Conservation (phyloP, 2,329 filamentous ascomycete genomes). For the Claviceps purpurea region DNA sequence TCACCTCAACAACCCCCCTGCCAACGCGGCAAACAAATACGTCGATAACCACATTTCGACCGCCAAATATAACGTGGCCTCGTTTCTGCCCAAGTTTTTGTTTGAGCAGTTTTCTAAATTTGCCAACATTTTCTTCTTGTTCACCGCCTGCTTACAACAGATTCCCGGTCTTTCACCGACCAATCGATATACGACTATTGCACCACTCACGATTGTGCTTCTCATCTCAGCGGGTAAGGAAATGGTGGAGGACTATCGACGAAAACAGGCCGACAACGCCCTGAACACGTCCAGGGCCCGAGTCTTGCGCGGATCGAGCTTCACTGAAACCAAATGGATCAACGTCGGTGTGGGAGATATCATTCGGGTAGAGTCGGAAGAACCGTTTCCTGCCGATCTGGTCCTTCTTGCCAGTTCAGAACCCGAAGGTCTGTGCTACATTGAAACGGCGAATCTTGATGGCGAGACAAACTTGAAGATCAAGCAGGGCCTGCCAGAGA, state of each 20-base stretch:
- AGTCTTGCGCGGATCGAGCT: constrained; percentile 70
- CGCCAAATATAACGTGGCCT: constrained; percentile 88
- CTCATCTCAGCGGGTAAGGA: constrained; percentile 94
- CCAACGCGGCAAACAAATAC: constrained; percentile 80
- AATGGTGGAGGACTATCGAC: constrained; percentile 80
- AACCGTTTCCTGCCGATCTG: constrained; percentile 87
- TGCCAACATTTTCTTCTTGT: constrained; percentile 98
- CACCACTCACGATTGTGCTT: constrained; percentile 78
- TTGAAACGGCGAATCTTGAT: constrained; percentile 94
- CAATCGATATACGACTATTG: constrained; percentile 91
- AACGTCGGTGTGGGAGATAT: constrained; percentile 89
- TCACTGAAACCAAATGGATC: constrained; percentile 84
- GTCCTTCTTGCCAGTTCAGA: constrained; percentile 90
- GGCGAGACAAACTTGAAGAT: constrained; percentile 98
- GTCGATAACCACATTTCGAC: constrained; percentile 96
- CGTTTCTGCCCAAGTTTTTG: constrained; percentile 92
- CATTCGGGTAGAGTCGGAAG: constrained; percentile 82
- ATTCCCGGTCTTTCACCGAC: constrained; percentile 92
- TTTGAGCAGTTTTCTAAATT: constrained; percentile 99
- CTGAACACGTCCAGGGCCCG: constrained; percentile 80
- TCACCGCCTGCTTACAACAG: constrained; percentile 87
- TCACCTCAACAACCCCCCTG: constrained; percentile 88
- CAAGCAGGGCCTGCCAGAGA: constrained; percentile 94
- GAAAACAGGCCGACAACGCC: constrained; percentile 72
- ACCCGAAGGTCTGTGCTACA: constrained; percentile 94